phyloP scores from a whole-genome alignment of 768 basidiomycete genomes.

The Lyophyllum decastes region DNA sequence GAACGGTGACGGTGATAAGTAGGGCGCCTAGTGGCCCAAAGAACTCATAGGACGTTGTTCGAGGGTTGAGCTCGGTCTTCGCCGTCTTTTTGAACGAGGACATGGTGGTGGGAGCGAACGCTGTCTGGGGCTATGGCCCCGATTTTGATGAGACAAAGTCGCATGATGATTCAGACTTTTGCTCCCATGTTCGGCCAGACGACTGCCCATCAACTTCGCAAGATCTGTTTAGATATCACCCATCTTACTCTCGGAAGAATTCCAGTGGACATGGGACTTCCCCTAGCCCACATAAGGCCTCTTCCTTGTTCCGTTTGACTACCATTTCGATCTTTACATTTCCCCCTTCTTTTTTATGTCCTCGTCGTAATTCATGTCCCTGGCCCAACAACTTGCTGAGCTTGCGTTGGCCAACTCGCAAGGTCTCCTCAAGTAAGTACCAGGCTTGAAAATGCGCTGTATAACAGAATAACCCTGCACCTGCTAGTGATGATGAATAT shows the following conservation, averaged over 20 bases:
- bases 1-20: slow-evolving; percentile 69
- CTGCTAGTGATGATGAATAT: slow-evolving; percentile 69
- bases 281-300: neutral
- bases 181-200: neutral
- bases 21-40: slow-evolving; percentile 79
- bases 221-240: slow-evolving; percentile 7
- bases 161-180: slow-evolving; percentile 4
- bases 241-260: neutral
- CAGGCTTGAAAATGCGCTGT: too few relatives aligned
- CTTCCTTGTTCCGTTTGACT: neutral
- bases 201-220: slow-evolving; percentile 13
- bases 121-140: slow-evolving; percentile 3
- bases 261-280: neutral
- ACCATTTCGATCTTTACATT: neutral
- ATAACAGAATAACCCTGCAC: neutral
- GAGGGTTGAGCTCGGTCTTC: slow-evolving; percentile 54
- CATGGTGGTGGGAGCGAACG: slow-evolving; percentile 24
- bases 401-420: slow-evolving; percentile 68
- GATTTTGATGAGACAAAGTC: slow-evolving; percentile 15
- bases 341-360: slow-evolving; percentile 22
- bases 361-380: slow-evolving; percentile 34
- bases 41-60: slow-evolving; percentile 78
- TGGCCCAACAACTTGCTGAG: slow-evolving; percentile 67
- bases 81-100: slow-evolving; percentile 11
- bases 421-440: slow-evolving; percentile 62